These are phyloP conservation scores for Escovopsis weberi DNA, from an alignment of 2,329 filamentous ascomycete genomes.

Conservation along the genomic window DNA sequence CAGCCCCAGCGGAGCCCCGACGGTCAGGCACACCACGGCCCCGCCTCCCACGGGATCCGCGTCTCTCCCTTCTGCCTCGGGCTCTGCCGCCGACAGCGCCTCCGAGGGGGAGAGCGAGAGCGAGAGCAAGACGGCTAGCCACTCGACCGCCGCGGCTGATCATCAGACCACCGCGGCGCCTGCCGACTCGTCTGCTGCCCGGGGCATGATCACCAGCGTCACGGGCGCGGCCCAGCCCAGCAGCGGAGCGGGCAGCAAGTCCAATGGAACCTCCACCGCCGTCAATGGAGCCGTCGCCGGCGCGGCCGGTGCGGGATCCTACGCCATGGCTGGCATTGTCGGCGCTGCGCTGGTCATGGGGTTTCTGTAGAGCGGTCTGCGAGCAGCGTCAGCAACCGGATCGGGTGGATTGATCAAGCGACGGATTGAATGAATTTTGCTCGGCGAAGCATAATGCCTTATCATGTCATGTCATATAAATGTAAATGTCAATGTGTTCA, in stretches of 20 bases:
- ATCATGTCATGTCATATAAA: too few relatives aligned
- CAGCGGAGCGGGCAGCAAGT: neutral
- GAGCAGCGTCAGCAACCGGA: neutral
- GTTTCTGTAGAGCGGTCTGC: slow-evolving; percentile 10
- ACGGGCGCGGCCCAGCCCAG: neutral
- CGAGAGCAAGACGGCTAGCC: neutral
- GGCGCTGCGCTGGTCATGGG: slow-evolving; percentile 10
- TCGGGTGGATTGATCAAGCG: neutral
- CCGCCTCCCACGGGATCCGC: neutral
- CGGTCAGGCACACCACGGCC: neutral
- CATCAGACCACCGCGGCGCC: neutral
- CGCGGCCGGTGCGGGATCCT: slow-evolving; percentile 11
- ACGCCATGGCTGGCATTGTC: slow-evolving; percentile 14
- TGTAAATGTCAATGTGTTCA: too few relatives aligned
- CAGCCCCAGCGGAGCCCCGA: neutral
- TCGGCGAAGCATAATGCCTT: too few relatives aligned
- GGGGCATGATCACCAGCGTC: neutral
- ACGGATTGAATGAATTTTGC: too few relatives aligned
- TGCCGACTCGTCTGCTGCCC: neutral
- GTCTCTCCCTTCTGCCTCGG: neutral
- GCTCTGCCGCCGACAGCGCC: neutral
- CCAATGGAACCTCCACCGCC: neutral
- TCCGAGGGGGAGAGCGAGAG: neutral
- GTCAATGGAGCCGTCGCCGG: slow-evolving; percentile 1
- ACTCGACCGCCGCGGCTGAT: neutral